Base-by-base conservation (phyloP, 1,284 basidiomycete species). In the Coniferiporia weirii region DNA sequence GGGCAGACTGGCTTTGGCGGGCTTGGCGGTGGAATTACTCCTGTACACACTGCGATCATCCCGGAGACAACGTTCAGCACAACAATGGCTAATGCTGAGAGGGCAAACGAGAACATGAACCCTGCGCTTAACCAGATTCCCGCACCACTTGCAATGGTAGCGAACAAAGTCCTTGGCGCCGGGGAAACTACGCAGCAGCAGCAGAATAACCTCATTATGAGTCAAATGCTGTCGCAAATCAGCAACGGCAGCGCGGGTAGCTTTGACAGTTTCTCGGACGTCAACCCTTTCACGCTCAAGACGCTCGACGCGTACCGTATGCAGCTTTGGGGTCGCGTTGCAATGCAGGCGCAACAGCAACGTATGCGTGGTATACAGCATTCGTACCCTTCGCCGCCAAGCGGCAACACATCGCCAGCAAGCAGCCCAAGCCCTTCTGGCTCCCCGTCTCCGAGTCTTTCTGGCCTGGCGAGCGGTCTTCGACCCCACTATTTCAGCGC, bases 241-340 rank as follows among this genome's bases (percentile, higher is more conserved):
- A 68, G 27, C 27, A 27, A 64, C 66, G 71, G 68, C n/a, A 59
- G 72, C 35, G 72, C 71, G 53, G 74, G 78, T 17, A 9, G 40
- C 1, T 87, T 89, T 67, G 84, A 89, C 56, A 75, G 82, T 3
- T 93, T 91, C 70, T 77, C 87, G 40, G 89, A 92, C 63, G 71
- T 78, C 62, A 91, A 90, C 65, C 82, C 86, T 3, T 93, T 93
- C 73, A 89, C 86, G 4, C 81, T 92, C 76, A 91, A 91, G 76
- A 84, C 82, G 7, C 76, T 93, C 67, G 92, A 95, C 73, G 80
- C 83, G 70, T 93, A 87, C 67, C 82, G 92, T 38, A 91, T 92
- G 87, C 92, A 94, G 66, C 77, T 94, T 1, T 94, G 91, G 92
- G 82, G 84, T 40, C 83, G 87, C 72, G 88, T 94, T 81, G 89